Base-by-base conservation (phyloP, 1,284 basidiomycete genomes). In the Malassezia nana region DNA sequence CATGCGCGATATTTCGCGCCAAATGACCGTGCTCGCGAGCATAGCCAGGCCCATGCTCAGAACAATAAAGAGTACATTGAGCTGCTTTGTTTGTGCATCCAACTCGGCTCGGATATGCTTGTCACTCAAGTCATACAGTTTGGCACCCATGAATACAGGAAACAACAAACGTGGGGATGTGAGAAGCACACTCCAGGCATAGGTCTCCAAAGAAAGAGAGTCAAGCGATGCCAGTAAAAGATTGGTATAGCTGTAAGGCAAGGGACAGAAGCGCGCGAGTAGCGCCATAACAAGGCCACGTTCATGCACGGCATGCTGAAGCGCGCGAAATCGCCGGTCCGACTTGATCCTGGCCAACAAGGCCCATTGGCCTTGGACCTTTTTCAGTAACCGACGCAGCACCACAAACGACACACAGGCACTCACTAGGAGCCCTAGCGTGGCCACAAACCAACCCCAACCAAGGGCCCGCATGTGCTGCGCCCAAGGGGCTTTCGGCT, bases 131-230 rank as follows among this genome's bases (percentile, higher is more conserved):
- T 66, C 52, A 39, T 58, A 70, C 56, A 67, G 60, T 15, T 62
- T 47, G 5, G 63, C 62, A 3, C 70, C 69, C 42, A 72, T 35
- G 47, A 64, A 73, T 25, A 72, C 64, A 40, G 72, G 70, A 10
- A 73, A 20, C 16, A 70, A 42, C n/a, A 73, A 52, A 33, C 69
- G 71, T 15, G 70, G 70, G 4, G 67, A 65, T 39, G 66, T 67
- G 10, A 60, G 28, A 9, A 60, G 52, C 2, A 69, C 66, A 5
- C 69, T 65, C 7, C 61, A n/a, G 16, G 70, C 13, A 39, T 64
- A 72, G n/a, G 63, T 57, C 4, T 41, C 25, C 24, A 64, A 55
- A 0, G 57, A 29, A 1, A 73, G 55, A 1, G 66, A 55, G 24
- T 67, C 60, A 18, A 69, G 55, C 4, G 63, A 60, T 31, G 63